A percentile compares a stretch with the other conserved stretches of the same genome.
Conservation (phyloP, 192 early-diverging fungal genomes). For the Gaertneriomyces semiglobifer region DNA sequence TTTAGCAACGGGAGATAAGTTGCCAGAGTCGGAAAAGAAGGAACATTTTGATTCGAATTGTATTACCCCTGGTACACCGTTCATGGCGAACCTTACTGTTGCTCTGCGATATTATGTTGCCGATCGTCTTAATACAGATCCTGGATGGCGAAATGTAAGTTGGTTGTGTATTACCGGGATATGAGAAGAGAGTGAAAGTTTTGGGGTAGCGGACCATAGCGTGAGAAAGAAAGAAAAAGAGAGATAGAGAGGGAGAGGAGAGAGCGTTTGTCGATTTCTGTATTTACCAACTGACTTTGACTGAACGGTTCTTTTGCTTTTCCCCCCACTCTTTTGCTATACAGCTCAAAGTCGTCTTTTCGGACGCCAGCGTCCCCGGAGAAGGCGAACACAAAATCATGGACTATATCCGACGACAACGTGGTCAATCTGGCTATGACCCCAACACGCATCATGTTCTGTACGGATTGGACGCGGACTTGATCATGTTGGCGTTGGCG, state of each 20-base stretch:
- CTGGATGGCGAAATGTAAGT: conserved; percentile 76
- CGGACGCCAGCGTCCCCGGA: conserved; percentile 91
- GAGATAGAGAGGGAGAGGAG: too few relatives aligned
- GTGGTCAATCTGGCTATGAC: conserved; percentile 76
- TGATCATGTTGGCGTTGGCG: conserved; percentile 93
- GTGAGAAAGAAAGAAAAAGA: too few relatives aligned
- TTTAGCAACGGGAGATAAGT: conserved; percentile 23
- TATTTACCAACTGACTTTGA: neutral
- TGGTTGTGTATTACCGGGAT: too few relatives aligned
- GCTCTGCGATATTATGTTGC: conserved; percentile 87
- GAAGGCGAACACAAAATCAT: conserved; percentile 99
- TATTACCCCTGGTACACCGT: conserved; percentile 96
- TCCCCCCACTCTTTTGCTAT: conserved; percentile 2
- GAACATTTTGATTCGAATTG: conserved; percentile 93
- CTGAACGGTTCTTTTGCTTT: neutral
- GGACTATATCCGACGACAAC: conserved; percentile 91
- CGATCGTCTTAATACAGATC: conserved; percentile 83
- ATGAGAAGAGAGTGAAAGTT: too few relatives aligned
- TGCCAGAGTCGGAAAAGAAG: conserved; percentile 57
- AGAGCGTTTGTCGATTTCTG: conserved; percentile 5
- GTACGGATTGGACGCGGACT: conserved; percentile 96
- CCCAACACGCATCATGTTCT: conserved; percentile 90
- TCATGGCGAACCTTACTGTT: conserved; percentile 87
- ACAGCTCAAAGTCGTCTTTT: conserved; percentile 82
- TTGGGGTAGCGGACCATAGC: too few relatives aligned